A percentile compares a stretch with the other conserved stretches of the same genome.
phyloP scores from a whole-genome alignment of 2,329 filamentous ascomycete species.

The Curvularia verruculosa region DNA sequence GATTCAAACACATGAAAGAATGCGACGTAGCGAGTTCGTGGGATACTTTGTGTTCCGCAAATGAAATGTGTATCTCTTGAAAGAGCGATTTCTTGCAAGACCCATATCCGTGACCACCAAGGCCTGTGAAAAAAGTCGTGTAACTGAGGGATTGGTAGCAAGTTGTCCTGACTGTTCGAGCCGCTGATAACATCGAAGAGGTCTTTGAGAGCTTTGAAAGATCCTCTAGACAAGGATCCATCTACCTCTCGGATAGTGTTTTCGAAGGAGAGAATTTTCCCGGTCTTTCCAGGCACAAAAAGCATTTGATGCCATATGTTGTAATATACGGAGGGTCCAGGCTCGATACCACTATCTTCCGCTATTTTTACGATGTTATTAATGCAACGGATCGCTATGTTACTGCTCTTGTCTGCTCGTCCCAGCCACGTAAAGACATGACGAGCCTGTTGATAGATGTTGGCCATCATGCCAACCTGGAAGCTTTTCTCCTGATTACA shows the following conservation, averaged over 20 bases:
- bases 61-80: slow-evolving; percentile 14
- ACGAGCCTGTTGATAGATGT: slow-evolving; percentile 15
- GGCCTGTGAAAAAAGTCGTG: slow-evolving; percentile 15
- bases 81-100: slow-evolving; percentile 25
- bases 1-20: neutral
- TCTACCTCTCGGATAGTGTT: neutral
- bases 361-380: neutral
- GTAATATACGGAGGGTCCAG: neutral
- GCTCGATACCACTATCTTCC: neutral
- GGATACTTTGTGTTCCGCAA: slow-evolving; percentile 16
- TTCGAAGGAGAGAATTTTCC: neutral
- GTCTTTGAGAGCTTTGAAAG: neutral
- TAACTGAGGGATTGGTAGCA: slow-evolving; percentile 8
- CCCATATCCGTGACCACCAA: slow-evolving; percentile 27
- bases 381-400: neutral
- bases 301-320: neutral
- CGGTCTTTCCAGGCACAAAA: neutral
- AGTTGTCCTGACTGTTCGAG: neutral
- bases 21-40: neutral
- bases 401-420: slow-evolving; percentile 7
- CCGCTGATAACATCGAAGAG: neutral
- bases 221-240: neutral
- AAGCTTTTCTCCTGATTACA: slow-evolving; percentile 11
- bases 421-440: slow-evolving; percentile 20
- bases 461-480: slow-evolving; percentile 22